Base-by-base conservation (phyloP, 805 yeast species). In the Candida argentea region DNA sequence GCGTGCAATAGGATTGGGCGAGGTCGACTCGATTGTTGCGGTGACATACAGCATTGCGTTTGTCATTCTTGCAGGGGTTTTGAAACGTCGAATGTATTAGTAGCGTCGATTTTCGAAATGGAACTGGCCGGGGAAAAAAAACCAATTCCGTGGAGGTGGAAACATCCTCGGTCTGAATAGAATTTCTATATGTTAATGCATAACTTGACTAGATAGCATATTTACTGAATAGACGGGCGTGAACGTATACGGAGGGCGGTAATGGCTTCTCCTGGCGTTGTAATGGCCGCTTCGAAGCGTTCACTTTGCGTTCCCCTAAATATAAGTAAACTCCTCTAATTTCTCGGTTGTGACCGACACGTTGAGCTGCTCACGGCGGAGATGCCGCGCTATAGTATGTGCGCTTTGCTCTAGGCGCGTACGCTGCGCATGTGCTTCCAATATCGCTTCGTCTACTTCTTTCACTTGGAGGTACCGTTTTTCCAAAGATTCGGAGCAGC, bases 311-410 rank as follows among this genome's bases (percentile, higher is more conserved):
- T 5, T n/a, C 6, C 14, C 18, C 35, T 38, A 64, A 28, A 60
- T 37, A 33, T 60, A 60, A 14, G 67, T 50, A 47, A 70, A 55
- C 33, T 67, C 68, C 36, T 68, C 75, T 24, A 70, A 48, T 38
- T 67, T 67, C 35, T 70, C 75, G 24, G 50, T 64, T 18, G 61
- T 49, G n/a, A 58, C 28, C 29, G 50, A 51, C 5, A 50, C 61
- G 33, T 55, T 51, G 21, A 58, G 36, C 12, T 43, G 55, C 29
- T 62, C 67, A 26, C 55, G 38, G 19, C 24, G 35, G 1, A 52
- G 47, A 28, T 52, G 55, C 7, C 37, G 31, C 25, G 47, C 48
- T 19, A 53, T 29, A 5, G 30, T 30, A 9, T 28, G 33, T 10
- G 49, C 33, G 3, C 39, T 29, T 14, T 30, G 30, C 21, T 40